Percentiles rank a stretch among this genome's conserved stretches.
These are phyloP conservation scores for Gentiana straminea DNA, from an alignment of 257 asterid genomes.

Conservation along the genomic window DNA sequence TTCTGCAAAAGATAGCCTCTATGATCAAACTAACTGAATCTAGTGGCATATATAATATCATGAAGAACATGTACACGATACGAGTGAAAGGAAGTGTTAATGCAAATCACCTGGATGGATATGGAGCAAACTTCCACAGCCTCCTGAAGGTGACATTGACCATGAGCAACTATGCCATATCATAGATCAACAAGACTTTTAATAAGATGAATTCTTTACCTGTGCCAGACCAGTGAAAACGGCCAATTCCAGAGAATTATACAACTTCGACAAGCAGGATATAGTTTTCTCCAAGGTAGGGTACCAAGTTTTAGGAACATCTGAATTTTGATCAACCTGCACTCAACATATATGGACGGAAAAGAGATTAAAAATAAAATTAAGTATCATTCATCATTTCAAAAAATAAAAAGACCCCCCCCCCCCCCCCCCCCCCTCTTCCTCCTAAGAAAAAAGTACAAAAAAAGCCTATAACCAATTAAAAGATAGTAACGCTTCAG, in stretches of 20 bases:
- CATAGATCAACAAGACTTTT: conserved; percentile 4
- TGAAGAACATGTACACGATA: conserved; percentile 5
- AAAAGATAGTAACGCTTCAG: not conserved
- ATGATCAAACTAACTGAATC: not conserved
- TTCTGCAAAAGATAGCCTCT: conserved; percentile 41
- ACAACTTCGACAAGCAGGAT: conserved; percentile 83
- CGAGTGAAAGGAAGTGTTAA: not conserved
- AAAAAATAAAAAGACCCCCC: not conserved
- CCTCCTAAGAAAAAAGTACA: conserved; percentile 8
- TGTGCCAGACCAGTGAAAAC: conserved; percentile 98
- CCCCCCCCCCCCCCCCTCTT: not conserved
- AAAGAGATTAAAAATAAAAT: conserved; percentile 8
- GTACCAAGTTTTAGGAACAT: conserved; percentile 72
- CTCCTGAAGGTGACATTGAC: conserved; percentile 46
- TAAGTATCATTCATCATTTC: not conserved
- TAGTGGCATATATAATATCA: conserved; percentile 1
- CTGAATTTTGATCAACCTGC: conserved; percentile 68
- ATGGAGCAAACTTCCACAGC: conserved; percentile 86
- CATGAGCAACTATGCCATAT: conserved; percentile 10
- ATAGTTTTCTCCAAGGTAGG: conserved; percentile 98
- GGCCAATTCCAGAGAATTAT: conserved; percentile 71
- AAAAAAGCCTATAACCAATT: not conserved
- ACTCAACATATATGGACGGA: conserved; percentile 9
- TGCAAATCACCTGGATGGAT: conserved; percentile 72
- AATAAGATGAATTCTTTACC: conserved; percentile 33